Evolutionary conservation across 1,139 yeast species (phyloP).

Genomic region (Petasospora rhodanensis): DNA sequence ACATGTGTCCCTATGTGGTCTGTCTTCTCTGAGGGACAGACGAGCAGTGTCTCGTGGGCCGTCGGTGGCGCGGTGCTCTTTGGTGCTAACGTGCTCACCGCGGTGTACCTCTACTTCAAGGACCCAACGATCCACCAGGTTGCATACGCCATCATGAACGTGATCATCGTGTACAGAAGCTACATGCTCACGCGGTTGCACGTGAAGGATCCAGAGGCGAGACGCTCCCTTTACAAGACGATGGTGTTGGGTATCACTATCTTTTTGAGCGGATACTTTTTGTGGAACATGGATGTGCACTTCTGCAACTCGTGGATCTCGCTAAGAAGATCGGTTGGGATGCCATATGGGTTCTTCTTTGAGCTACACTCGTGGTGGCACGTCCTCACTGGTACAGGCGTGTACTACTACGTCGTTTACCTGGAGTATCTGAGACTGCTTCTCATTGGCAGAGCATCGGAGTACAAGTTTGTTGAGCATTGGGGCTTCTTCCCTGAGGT

Average conservation of each 20-base stretch:
- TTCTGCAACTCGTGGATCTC: conserved; percentile 62
- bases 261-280: conserved; percentile 67
- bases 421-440: conserved; percentile 65
- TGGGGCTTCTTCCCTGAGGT: conserved; percentile 45
- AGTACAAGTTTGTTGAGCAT: conserved; percentile 50
- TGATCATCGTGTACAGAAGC: conserved; percentile 56
- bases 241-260: conserved; percentile 58
- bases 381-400: conserved; percentile 77
- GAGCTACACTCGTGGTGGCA: conserved; percentile 99
- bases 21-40: conserved; percentile 57
- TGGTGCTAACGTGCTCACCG: conserved; percentile 52
- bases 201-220: conserved; percentile 46
- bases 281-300: conserved; percentile 86
- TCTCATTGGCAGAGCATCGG: conserved; percentile 46
- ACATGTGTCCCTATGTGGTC: conserved; percentile 95
- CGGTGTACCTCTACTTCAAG: conserved; percentile 61
- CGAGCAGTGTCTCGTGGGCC: conserved; percentile 29
- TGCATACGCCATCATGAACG: conserved; percentile 54
- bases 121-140: conserved; percentile 78
- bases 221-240: conserved; percentile 45
- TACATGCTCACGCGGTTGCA: conserved; percentile 43
- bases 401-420: conserved; percentile 58
- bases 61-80: conserved; percentile 56
- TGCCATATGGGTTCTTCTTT: conserved; percentile 82
- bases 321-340: conserved; percentile 65